Conservation (phyloP, 2,329 filamentous ascomycete species). For the Colletotrichum sojae region DNA sequence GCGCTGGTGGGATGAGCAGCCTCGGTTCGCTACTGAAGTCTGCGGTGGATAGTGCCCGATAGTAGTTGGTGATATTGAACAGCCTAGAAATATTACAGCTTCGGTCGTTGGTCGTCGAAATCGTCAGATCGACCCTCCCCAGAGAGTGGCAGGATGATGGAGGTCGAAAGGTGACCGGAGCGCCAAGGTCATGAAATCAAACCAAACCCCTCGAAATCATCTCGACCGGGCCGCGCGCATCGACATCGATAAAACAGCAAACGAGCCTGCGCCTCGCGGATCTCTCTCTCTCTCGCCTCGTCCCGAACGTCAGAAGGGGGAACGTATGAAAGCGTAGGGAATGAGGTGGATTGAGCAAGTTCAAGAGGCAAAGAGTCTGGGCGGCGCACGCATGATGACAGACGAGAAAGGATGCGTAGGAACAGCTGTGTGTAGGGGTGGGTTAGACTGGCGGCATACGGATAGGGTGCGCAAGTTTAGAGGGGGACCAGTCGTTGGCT, state of each 20-base stretch:
- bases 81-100: neutral
- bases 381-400: constrained; percentile 9
- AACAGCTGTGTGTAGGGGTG: neutral
- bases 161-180: neutral
- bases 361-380: constrained; percentile 31
- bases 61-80: neutral
- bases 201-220: constrained; percentile 6
- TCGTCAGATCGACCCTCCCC: neutral
- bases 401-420: neutral
- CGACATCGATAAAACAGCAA: neutral
- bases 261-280: neutral
- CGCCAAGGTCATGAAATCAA: constrained; percentile 20
- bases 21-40: neutral
- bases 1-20: constrained; percentile 2
- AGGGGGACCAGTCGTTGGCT: constrained; percentile 5
- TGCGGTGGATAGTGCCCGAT: neutral
- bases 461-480: constrained; percentile 11
- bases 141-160: neutral
- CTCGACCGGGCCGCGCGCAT: neutral
- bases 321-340: neutral
- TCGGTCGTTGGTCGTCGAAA: neutral
- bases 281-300: neutral
- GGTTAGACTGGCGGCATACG: neutral
- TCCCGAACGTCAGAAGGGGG: constrained; percentile 11
- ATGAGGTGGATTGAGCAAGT: constrained; percentile 43